Evolutionary conservation across 2,329 filamentous ascomycete genomes (phyloP).

Genomic region (Sclerotinia trifoliorum): DNA sequence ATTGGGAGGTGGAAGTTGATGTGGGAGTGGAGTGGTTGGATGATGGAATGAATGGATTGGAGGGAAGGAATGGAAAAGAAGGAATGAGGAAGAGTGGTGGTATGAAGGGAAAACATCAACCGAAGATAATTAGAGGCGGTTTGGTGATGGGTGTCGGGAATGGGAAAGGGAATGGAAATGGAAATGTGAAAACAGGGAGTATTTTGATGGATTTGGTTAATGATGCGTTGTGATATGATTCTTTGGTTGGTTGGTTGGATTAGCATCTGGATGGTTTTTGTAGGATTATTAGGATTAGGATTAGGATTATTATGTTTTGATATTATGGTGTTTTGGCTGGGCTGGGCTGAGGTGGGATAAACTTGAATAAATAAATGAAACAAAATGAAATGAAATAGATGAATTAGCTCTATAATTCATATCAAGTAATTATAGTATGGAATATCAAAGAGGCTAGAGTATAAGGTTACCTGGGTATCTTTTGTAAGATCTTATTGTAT

Average conservation of each 20-base stretch:
- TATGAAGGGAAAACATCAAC: constrained; percentile 35
- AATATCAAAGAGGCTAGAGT: no score
- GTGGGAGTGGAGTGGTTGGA: constrained; percentile 25
- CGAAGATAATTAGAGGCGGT: constrained; percentile 58
- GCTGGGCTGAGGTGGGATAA: background rate
- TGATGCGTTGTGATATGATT: constrained; percentile 45
- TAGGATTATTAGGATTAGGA: constrained; percentile 13
- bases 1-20: constrained; percentile 60
- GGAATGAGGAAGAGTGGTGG: background rate
- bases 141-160: constrained; percentile 51
- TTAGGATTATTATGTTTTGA: constrained; percentile 13
- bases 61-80: background rate
- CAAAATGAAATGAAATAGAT: no score
- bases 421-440: no score
- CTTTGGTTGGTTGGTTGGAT: background rate
- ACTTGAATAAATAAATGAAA: no score
- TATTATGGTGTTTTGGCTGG: no score
- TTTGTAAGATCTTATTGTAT: no score
- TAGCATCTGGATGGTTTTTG: background rate
- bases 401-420: no score
- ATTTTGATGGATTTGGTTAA: constrained; percentile 72
- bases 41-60: background rate
- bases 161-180: background rate
- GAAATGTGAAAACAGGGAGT: constrained; percentile 22
- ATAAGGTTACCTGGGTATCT: no score